A percentile compares a stretch with the other conserved stretches of the same genome.
Conservation (phyloP, 2,329 filamentous ascomycete species). For the Hymenoscyphus fraxineus region DNA sequence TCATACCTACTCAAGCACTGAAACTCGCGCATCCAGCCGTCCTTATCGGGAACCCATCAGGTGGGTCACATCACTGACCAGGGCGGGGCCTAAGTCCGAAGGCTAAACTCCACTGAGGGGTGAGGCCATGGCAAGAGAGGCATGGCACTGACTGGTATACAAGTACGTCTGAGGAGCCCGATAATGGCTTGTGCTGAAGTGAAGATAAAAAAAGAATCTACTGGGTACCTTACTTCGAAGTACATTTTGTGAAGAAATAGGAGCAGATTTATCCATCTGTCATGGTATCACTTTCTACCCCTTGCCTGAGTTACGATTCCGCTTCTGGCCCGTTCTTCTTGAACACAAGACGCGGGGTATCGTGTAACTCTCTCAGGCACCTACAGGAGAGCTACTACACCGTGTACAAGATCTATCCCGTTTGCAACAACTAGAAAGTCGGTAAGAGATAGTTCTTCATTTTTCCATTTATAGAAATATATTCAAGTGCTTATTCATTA, state of each 20-base stretch:
- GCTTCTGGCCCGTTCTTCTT: neutral
- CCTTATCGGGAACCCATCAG: conserved; percentile 1
- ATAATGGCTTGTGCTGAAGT: neutral
- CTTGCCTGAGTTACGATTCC: neutral
- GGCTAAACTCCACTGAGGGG: neutral
- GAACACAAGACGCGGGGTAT: conserved; percentile 6
- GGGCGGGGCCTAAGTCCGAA: conserved; percentile 1
- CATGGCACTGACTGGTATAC: too few species aligned
- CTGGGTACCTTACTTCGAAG: too few species aligned
- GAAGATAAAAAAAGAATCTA: neutral
- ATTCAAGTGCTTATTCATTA: neutral
- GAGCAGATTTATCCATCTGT: neutral
- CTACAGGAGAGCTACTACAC: too few species aligned
- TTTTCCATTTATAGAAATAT: too few species aligned
- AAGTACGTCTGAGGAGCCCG: neutral
- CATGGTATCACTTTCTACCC: neutral
- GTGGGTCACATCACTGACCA: conserved; percentile 2
- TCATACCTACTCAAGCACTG: neutral
- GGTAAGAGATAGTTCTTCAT: too few species aligned
- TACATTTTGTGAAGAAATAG: neutral
- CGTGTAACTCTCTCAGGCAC: neutral
- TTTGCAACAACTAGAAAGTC: too few species aligned
- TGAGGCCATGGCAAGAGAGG: too few species aligned
- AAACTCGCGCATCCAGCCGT: neutral
- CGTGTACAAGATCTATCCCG: too few species aligned